phyloP scores from a whole-genome alignment of 495 filamentous ascomycete genomes.

The Penicillium alfredii region DNA sequence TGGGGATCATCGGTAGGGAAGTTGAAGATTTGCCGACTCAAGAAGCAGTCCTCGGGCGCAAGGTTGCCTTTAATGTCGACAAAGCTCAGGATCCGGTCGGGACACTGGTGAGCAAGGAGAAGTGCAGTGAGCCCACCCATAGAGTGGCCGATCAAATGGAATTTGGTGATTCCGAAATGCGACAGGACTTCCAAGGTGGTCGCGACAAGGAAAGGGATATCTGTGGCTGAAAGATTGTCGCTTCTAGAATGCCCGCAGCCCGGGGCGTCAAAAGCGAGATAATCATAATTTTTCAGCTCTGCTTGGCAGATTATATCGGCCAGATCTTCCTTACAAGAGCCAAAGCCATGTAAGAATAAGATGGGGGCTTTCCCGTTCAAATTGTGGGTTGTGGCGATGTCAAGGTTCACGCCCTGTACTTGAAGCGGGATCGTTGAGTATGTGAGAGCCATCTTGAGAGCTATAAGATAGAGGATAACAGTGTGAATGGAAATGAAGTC shows the following conservation, averaged over 20 bases:
- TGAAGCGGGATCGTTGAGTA: slow-evolving; percentile 11
- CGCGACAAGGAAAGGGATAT: slow-evolving; percentile 27
- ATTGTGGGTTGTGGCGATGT: slow-evolving; percentile 18
- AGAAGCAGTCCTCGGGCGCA: slow-evolving; percentile 28
- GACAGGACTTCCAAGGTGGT: slow-evolving; percentile 17
- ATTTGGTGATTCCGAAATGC: slow-evolving; percentile 16
- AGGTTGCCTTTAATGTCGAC: slow-evolving; percentile 30
- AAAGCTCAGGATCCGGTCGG: slow-evolving; percentile 21
- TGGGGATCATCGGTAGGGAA: slow-evolving; percentile 15
- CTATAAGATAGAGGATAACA: no score
- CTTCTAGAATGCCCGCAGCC: slow-evolving; percentile 20
- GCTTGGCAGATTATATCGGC: slow-evolving; percentile 18
- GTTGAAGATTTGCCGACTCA: slow-evolving; percentile 24
- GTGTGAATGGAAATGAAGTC: no score
- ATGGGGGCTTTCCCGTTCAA: slow-evolving; percentile 15
- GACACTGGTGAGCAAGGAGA: slow-evolving; percentile 13
- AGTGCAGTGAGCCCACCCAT: slow-evolving; percentile 27
- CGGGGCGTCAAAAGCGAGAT: slow-evolving; percentile 25
- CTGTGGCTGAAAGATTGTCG: slow-evolving; percentile 15
- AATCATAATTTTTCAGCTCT: slow-evolving; percentile 13
- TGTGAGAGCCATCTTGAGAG: slow-evolving; percentile 18
- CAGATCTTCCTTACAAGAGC: slow-evolving; percentile 29
- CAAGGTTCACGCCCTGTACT: slow-evolving; percentile 15
- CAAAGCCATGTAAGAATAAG: slow-evolving; percentile 27
- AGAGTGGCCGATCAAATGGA: slow-evolving; percentile 27